Base-by-base conservation (phyloP, 2,329 filamentous ascomycete species). In the Pseudogymnoascus sp. region DNA sequence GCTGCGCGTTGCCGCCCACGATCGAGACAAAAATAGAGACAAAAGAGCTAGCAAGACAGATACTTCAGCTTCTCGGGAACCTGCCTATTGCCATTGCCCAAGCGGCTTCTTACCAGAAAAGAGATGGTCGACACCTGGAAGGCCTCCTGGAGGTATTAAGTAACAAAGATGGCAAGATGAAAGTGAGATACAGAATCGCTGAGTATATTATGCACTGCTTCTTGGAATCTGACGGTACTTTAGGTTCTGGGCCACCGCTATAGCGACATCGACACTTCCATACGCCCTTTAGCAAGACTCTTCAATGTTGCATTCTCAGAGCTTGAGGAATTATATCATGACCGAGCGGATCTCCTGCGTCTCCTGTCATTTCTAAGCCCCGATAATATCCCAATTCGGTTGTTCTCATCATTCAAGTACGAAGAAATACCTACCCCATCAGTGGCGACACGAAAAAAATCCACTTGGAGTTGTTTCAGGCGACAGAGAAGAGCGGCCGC, bases 61-160 rank as follows among this genome's bases (percentile, higher is more conserved):
- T 75, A 31, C 65, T 62, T 10, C 60, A 66, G 6, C 36, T 65
- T 34, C 65, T 73, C n/a, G 71, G 72, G 6, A 71, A 72, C 13
- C 65, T 73, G 5, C 72, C 72, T 6, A 68, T 75, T 3, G 72
- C 73, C 19, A 61, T 75, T 10, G 66, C 45, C 13, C 72, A 75
- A 4, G 39, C 39, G 1, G 39, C 39, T 3, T 43, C 39, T 11
- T 43, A 43, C 16, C 39, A 43, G 39, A 43, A 43, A 19, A 43
- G 39, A 43, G 39, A 43, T 19, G 16, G 39, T 19, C 36, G 36
- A 14, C 36, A 39, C 6, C 10, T 43, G 2, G 39, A 43, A 43
- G 39, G 39, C n/a, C 39, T 43, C 16, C 8, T 43, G 7, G 39
- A 43, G 39, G 39, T 43, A 19, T 19, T 43, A 8, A 43, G 39